Percentiles rank a stretch among this genome's conserved stretches.
Conservation (phyloP, 2,329 filamentous ascomycete species). For the Fusarium poae region DNA sequence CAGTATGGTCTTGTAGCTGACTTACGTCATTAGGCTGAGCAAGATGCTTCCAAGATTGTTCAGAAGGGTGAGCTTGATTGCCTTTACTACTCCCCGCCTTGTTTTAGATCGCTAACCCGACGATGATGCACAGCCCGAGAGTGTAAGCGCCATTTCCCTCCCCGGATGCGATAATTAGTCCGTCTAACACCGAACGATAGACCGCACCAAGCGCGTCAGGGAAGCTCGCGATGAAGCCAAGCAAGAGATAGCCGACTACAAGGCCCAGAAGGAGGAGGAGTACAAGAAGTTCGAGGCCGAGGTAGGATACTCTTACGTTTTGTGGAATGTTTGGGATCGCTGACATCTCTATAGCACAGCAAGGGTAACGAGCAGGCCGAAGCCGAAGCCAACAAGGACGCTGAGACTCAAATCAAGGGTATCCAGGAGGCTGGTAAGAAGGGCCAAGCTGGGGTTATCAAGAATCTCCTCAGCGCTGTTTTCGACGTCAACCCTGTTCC, state of each 20-base stretch:
- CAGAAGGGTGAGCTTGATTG: conserved; percentile 80
- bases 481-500: conserved; percentile 82
- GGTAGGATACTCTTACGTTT: conserved; percentile 54
- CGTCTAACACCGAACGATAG: conserved; percentile 41
- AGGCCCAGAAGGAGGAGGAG: conserved; percentile 88
- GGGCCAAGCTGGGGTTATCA: conserved; percentile 82
- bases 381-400: conserved; percentile 81
- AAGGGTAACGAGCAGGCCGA: conserved; percentile 88
- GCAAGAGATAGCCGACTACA: conserved; percentile 96
- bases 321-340: background rate
- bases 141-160: conserved; percentile 70
- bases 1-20: conserved; percentile 8
- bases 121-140: conserved; percentile 75
- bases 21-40: conserved; percentile 78
- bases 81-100: conserved; percentile 14
- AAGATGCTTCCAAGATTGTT: conserved; percentile 98
- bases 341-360: conserved; percentile 74
- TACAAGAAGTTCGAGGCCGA: conserved; percentile 93
- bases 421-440: conserved; percentile 86
- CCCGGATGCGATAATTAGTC: conserved; percentile 6
- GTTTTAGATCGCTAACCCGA: conserved; percentile 48
- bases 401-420: conserved; percentile 82
- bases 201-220: conserved; percentile 94
- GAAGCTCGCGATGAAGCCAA: conserved; percentile 97
- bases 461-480: conserved; percentile 86